Evolutionary conservation across 1,284 basidiomycete species (phyloP), one percentile per base, ranked within the genome.

Genomic region (Hortiboletus rubellus): DNA sequence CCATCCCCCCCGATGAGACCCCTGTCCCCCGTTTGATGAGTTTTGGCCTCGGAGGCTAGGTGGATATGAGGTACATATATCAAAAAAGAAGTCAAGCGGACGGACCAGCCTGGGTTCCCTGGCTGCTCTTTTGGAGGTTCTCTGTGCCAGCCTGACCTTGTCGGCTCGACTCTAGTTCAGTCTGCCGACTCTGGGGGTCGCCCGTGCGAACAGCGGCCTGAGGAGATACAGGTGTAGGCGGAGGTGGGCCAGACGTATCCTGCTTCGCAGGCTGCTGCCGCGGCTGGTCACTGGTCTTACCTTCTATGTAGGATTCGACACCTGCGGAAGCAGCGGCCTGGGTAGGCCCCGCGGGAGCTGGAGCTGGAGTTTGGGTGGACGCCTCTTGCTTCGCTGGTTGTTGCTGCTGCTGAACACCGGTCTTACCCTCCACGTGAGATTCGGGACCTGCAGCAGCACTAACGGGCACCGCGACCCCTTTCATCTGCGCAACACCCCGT

Each of bases 401-500:
- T 15, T 34, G 9, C 15, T 36, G 43, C 6, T 31, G 40, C 22
- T 52, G 31, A 0, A 47, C 60, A 5, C 24, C 44, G 1, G 44
- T 8, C 40, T 52, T 51, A 3, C 4, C 36, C 22, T 50, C 50
- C 7, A 12, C 46, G 9, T 18, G 40, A 6, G 47, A 7, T n/a
- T 42, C 46, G 9, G 55, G 7, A 1, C 3, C 40, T 5, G 43
- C n/a, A 6, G 47, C 3, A 2, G 53, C 15, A 5, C 30, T 7
- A 10, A 6, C 14, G 6, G 56, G 38, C 2, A 6, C 12, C 1
- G 52, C 6, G 3, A 17, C 11, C 5, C 68, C 62, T 40, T 57
- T 67, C 24, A 72, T 43, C 38, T 37, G 61, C 2, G 67, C 64
- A 7, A 71, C 14, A 9, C 70, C 70, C 34, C 44, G 49, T 24